Conservation (phyloP, 495 filamentous ascomycete species). For the Trichoderma erinaceum region DNA sequence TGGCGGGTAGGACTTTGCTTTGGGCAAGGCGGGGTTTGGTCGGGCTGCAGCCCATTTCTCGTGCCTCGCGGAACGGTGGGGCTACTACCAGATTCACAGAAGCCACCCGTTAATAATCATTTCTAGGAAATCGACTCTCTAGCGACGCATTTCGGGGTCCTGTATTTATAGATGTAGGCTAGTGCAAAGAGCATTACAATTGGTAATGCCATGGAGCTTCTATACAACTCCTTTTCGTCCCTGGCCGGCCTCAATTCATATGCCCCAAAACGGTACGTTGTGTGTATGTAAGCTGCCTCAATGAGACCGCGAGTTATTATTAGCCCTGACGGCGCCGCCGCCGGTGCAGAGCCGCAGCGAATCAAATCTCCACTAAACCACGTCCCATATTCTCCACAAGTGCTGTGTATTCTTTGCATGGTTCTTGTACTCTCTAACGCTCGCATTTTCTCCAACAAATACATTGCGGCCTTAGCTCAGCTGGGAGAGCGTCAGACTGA, state of each 20-base stretch:
- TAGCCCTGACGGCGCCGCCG: background rate
- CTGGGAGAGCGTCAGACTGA: slow-evolving; percentile 14
- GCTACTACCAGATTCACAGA: background rate
- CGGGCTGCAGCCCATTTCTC: background rate
- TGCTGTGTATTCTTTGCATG: background rate
- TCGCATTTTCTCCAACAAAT: background rate
- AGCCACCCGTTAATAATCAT: too few relatives aligned
- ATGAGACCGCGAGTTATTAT: background rate
- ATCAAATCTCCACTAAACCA: background rate
- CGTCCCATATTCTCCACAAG: background rate
- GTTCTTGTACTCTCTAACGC: background rate
- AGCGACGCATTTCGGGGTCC: background rate
- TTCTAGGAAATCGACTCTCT: background rate
- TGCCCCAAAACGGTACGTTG: background rate
- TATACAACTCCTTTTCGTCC: background rate
- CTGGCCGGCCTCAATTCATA: background rate
- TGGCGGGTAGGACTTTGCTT: slow-evolving; percentile 9
- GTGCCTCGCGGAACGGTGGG: background rate
- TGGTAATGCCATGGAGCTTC: background rate
- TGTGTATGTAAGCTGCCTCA: background rate
- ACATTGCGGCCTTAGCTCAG: slow-evolving; percentile 11
- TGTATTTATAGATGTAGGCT: background rate
- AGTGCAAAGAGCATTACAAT: background rate
- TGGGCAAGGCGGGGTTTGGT: background rate
- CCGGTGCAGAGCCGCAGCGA: slow-evolving; percentile 1